These are phyloP conservation scores for Purshia tridentata DNA, from an alignment of 306 rosid species.

Conservation along the genomic window DNA sequence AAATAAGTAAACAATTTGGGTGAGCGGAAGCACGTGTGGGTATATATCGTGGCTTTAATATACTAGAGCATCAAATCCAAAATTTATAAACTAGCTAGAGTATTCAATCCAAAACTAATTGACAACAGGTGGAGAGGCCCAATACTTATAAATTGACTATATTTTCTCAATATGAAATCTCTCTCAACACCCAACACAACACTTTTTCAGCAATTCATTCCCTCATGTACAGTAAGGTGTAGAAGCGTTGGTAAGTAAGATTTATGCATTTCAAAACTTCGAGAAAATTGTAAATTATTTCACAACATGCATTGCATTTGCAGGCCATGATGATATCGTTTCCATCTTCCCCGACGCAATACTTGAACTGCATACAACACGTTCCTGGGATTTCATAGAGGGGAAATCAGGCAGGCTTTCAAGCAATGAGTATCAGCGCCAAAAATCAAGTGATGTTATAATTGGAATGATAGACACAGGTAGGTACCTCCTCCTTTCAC, in stretches of 20 bases:
- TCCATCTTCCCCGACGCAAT: constrained; percentile 71
- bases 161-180: no score
- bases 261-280: background rate
- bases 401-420: constrained; percentile 37
- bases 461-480: constrained; percentile 86
- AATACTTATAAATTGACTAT: no score
- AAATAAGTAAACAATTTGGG: no score
- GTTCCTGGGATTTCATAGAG: constrained; percentile 93
- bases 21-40: no score
- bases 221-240: no score
- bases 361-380: constrained; percentile 72
- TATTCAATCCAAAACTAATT: no score
- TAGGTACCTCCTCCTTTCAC: constrained; percentile 7
- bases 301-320: constrained; percentile 25
- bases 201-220: no score
- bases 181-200: no score
- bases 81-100: no score
- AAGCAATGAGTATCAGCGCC: constrained; percentile 1
- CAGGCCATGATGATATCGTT: constrained; percentile 59
- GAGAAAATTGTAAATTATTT: background rate
- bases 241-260: background rate
- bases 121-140: no score
- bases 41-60: no score
- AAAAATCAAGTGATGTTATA: constrained; percentile 48
- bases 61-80: no score